Conservation (phyloP, 306 rosid species). For the Glycine tomentella region DNA sequence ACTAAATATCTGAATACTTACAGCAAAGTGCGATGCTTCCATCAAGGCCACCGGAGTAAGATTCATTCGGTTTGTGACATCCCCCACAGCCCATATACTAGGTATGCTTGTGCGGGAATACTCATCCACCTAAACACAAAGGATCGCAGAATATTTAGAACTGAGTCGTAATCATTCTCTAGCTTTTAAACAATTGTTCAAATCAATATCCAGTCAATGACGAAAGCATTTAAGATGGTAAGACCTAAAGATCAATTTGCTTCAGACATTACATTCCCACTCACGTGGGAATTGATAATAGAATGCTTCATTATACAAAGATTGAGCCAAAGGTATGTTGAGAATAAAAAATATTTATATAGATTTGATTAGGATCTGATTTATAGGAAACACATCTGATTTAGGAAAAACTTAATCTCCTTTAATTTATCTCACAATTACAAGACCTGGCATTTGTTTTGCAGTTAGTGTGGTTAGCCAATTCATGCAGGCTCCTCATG, state of each 20-base stretch:
- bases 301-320: background rate
- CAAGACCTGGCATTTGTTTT: too few species aligned
- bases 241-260: constrained; percentile 16
- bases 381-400: too few species aligned
- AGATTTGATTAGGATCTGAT: too few species aligned
- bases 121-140: constrained; percentile 75
- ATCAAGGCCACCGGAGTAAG: constrained; percentile 96
- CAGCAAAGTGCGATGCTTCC: constrained; percentile 90
- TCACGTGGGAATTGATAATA: background rate
- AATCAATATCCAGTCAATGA: constrained; percentile 3
- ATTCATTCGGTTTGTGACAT: constrained; percentile 87
- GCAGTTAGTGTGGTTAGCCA: too few species aligned
- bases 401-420: too few species aligned
- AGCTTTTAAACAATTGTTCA: background rate
- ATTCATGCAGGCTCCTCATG: too few species aligned
- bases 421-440: too few species aligned
- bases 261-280: background rate
- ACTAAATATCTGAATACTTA: constrained; percentile 54
- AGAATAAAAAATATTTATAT: too few species aligned
- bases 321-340: background rate
- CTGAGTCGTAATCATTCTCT: too few species aligned
- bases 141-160: constrained; percentile 33
- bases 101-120: constrained; percentile 76
- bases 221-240: constrained; percentile 23
- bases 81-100: constrained; percentile 97